These are phyloP conservation scores for Solanum verrucosum DNA, from an alignment of 257 asterid species.

Conservation along the genomic window DNA sequence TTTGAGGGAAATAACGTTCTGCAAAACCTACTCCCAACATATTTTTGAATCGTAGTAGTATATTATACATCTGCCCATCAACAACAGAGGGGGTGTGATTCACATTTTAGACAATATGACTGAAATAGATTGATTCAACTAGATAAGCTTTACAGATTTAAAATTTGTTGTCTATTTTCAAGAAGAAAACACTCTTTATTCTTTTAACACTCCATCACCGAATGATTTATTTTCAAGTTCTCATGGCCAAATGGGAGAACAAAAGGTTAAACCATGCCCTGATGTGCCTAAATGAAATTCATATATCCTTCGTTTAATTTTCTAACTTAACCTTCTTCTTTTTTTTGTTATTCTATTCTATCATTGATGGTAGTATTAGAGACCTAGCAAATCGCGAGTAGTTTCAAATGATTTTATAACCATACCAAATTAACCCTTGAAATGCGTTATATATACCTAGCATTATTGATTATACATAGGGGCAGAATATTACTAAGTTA, in stretches of 20 bases:
- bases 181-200: neutral
- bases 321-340: neutral
- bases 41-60: neutral
- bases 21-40: neutral
- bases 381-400: no score
- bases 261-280: neutral
- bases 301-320: neutral
- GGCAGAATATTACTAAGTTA: neutral
- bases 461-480: neutral
- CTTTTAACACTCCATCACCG: neutral
- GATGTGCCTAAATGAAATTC: neutral
- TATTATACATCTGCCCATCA: neutral
- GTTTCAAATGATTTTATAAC: neutral
- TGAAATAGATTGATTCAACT: neutral
- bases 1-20: neutral
- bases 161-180: neutral
- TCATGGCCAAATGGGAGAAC: neutral
- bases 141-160: neutral
- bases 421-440: neutral
- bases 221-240: neutral
- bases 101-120: neutral
- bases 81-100: neutral
- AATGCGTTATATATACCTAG: neutral
- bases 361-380: neutral
- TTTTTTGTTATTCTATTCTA: neutral